A percentile compares a stretch with the other conserved stretches of the same genome.
Conservation (phyloP, 805 yeast genomes). For the Zygosaccharomyces bailii region DNA sequence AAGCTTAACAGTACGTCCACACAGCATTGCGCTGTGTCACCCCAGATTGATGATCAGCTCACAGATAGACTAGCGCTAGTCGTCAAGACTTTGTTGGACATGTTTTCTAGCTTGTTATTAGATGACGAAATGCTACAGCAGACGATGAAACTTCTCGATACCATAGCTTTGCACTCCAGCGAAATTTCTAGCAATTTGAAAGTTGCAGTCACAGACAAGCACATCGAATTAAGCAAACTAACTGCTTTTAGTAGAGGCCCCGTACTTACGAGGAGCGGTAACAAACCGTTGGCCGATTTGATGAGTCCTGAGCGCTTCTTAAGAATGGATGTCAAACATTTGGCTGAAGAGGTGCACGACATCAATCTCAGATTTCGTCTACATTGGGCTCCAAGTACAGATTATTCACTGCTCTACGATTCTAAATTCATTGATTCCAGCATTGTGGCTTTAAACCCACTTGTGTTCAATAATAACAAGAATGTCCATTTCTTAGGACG, state of each 20-base stretch:
- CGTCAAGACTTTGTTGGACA: constrained; percentile 52
- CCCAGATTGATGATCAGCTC: constrained; percentile 39
- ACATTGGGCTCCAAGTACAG: constrained; percentile 76
- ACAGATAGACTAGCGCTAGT: constrained; percentile 52
- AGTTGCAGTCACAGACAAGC: constrained; percentile 48
- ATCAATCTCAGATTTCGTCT: constrained; percentile 64
- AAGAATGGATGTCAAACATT: constrained; percentile 46
- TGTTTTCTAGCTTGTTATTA: constrained; percentile 66
- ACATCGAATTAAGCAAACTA: constrained; percentile 42
- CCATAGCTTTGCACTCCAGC: constrained; percentile 47
- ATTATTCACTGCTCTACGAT: constrained; percentile 69
- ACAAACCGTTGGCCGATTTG: constrained; percentile 26
- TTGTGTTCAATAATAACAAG: constrained; percentile 62
- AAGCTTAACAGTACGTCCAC: constrained; percentile 21
- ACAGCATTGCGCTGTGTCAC: constrained; percentile 29
- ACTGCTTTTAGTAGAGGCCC: constrained; percentile 24
- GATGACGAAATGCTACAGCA: constrained; percentile 58
- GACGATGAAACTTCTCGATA: constrained; percentile 51
- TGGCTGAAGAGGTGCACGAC: constrained; percentile 62
- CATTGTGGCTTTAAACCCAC: constrained; percentile 57
- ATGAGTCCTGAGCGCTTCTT: constrained; percentile 48
- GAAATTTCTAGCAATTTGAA: constrained; percentile 53
- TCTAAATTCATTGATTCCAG: constrained; percentile 32
- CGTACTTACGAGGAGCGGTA: constrained; percentile 11
- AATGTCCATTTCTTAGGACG: constrained; percentile 79